Percentiles rank a stretch among this genome's conserved stretches.
Evolutionary conservation across 768 basidiomycete species (phyloP).

Genomic region (Chalciporus chontae): DNA sequence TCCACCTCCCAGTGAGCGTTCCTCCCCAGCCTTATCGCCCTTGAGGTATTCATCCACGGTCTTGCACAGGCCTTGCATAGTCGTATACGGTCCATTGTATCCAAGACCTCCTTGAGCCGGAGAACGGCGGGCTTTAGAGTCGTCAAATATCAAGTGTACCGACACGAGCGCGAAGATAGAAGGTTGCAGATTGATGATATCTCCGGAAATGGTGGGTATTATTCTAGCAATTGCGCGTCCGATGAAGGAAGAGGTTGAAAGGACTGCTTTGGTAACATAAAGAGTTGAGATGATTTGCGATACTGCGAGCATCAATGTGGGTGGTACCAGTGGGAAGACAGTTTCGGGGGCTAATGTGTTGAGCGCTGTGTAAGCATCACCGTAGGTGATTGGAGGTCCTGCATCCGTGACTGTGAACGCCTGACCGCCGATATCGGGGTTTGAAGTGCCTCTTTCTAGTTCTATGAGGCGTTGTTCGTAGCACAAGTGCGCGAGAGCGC

Average conservation of each 20-base stretch:
- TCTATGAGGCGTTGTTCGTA: conserved; percentile 74
- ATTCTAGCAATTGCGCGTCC: conserved; percentile 33
- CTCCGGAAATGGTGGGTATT: conserved; percentile 46
- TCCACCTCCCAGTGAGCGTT: conserved; percentile 42
- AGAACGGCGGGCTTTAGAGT: conserved; percentile 56
- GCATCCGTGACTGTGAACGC: conserved; percentile 66
- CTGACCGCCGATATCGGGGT: conserved; percentile 72
- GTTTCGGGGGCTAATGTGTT: conserved; percentile 56
- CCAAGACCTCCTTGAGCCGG: conserved; percentile 61
- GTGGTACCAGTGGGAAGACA: conserved; percentile 51
- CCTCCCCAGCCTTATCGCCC: conserved; percentile 35
- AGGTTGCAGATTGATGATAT: conserved; percentile 56
- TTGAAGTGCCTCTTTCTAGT: conserved; percentile 32
- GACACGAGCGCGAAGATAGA: conserved; percentile 50
- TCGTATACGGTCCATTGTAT: conserved; percentile 56
- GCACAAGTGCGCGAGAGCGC: conserved; percentile 63
- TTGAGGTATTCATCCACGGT: conserved; percentile 47
- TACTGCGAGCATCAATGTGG: conserved; percentile 63
- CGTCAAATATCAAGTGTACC: conserved; percentile 60
- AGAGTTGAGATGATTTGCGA: conserved; percentile 56
- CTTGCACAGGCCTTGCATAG: conserved; percentile 54
- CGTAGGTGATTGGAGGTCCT: conserved; percentile 57
- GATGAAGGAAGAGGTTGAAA: conserved; percentile 32
- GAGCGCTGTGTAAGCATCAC: conserved; percentile 58
- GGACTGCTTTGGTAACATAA: conserved; percentile 44